Evolutionary conservation across 768 basidiomycete species (phyloP).

Genomic region (Strobilomyces dryophilus): DNA sequence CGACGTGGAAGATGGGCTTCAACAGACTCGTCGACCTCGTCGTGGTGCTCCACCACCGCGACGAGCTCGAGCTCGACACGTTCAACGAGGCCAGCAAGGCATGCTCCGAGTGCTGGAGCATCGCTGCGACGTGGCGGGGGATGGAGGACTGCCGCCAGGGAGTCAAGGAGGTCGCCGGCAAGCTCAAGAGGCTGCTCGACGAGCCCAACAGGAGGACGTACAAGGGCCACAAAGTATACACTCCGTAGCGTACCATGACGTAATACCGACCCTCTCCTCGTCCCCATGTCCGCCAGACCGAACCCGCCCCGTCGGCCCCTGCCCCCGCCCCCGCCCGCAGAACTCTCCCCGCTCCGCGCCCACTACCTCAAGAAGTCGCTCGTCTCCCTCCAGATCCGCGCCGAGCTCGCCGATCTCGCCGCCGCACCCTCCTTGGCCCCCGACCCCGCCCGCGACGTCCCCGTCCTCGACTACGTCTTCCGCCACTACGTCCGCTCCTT

Average conservation of each 20-base stretch:
- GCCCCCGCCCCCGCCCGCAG: not conserved
- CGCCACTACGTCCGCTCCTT: conserved; percentile 92
- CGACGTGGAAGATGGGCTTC: conserved; percentile 66
- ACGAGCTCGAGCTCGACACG: conserved; percentile 74
- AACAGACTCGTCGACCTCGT: conserved; percentile 67
- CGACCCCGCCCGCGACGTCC: conserved; percentile 63
- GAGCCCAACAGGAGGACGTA: conserved; percentile 31
- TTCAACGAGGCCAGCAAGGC: conserved; percentile 55
- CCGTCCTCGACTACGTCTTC: conserved; percentile 86
- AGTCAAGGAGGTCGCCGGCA: conserved; percentile 56
- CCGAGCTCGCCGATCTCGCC: conserved; percentile 71
- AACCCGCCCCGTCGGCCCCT: conserved; percentile 8
- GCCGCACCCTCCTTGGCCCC: conserved; percentile 46
- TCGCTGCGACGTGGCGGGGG: conserved; percentile 63
- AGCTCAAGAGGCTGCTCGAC: conserved; percentile 49
- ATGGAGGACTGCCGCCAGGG: conserved; percentile 60
- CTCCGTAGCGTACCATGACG: conserved; percentile 15
- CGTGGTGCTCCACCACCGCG: conserved; percentile 60
- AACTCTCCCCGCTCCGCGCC: conserved; percentile 82
- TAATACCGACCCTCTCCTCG: conserved; percentile 5
- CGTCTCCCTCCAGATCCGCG: conserved; percentile 76
- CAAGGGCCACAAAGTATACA: conserved; percentile 30
- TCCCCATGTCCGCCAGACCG: not conserved
- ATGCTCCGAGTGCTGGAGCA: conserved; percentile 81
- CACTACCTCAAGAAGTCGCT: conserved; percentile 99